phyloP scores from a whole-genome alignment of 495 filamentous ascomycete genomes.

The Aspergillus kassunensis region DNA sequence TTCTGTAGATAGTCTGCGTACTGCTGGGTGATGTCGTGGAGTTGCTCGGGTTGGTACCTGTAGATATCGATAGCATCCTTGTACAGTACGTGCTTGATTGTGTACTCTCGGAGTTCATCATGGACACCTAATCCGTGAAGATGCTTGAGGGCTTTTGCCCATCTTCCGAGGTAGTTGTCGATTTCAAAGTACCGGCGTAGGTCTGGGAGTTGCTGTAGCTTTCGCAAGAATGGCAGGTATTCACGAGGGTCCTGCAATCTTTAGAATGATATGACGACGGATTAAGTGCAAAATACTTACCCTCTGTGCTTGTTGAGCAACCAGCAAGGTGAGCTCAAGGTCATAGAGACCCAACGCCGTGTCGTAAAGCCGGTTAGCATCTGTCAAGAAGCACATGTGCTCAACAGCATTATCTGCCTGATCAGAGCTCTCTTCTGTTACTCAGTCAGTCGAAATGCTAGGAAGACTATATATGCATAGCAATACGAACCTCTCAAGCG shows the following conservation, averaged over 20 bases:
- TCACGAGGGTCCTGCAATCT: conserved; percentile 72
- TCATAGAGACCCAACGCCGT: conserved; percentile 87
- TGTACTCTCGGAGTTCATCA: conserved; percentile 71
- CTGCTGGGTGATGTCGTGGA: conserved; percentile 61
- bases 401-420: conserved; percentile 82
- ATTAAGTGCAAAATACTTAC: conserved; percentile 23
- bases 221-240: conserved; percentile 91
- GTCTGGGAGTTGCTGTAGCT: conserved; percentile 66
- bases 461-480: neutral
- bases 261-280: conserved; percentile 6
- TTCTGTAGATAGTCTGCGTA: conserved; percentile 76
- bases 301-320: conserved; percentile 94
- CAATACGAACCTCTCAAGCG: conserved; percentile 55
- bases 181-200: conserved; percentile 74
- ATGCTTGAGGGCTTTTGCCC: conserved; percentile 70
- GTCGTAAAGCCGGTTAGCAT: conserved; percentile 90
- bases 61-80: conserved; percentile 73
- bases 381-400: conserved; percentile 94
- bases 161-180: conserved; percentile 77
- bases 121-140: conserved; percentile 65
- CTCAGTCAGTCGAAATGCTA: conserved; percentile 16
- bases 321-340: conserved; percentile 80
- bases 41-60: conserved; percentile 64
- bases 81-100: conserved; percentile 75
- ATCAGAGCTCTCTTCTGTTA: conserved; percentile 52